phyloP scores from a whole-genome alignment of 257 asterid species.

The Mentha longifolia region DNA sequence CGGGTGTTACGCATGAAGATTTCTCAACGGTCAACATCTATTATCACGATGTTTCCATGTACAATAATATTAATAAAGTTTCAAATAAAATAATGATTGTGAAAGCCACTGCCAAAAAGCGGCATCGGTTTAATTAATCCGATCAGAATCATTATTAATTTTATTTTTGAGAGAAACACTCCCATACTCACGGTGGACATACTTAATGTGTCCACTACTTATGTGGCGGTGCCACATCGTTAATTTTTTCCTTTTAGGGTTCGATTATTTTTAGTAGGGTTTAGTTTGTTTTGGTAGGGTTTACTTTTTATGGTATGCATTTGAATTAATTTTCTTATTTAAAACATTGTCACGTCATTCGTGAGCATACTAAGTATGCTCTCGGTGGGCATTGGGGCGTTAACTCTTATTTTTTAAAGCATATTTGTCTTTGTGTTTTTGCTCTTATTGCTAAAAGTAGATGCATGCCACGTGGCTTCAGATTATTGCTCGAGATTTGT shows the following conservation, averaged over 20 bases:
- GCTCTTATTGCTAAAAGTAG: neutral
- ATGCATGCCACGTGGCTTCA: constrained; percentile 2
- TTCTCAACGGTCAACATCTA: neutral
- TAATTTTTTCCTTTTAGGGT: too few species aligned
- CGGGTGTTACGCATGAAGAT: neutral
- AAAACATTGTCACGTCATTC: too few species aligned
- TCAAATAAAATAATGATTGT: neutral
- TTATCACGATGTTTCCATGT: neutral
- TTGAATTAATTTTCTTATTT: too few species aligned
- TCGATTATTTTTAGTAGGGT: too few species aligned
- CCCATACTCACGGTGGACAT: too few species aligned
- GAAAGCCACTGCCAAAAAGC: constrained; percentile 12
- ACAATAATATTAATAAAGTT: neutral
- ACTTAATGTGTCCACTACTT: too few species aligned
- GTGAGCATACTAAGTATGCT: too few species aligned
- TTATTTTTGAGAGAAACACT: too few species aligned
- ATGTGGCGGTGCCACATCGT: too few species aligned
- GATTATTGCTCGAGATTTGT: neutral
- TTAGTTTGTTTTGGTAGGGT: too few species aligned
- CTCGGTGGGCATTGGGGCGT: too few species aligned
- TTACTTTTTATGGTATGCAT: too few species aligned
- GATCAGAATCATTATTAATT: neutral
- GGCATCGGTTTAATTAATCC: neutral
- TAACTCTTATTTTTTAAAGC: neutral
- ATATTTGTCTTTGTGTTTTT: neutral